Percentiles rank a stretch among this genome's conserved stretches.
These are phyloP conservation scores for Epichloe uncinata DNA, from an alignment of 2,329 filamentous ascomycete genomes.

Conservation along the genomic window DNA sequence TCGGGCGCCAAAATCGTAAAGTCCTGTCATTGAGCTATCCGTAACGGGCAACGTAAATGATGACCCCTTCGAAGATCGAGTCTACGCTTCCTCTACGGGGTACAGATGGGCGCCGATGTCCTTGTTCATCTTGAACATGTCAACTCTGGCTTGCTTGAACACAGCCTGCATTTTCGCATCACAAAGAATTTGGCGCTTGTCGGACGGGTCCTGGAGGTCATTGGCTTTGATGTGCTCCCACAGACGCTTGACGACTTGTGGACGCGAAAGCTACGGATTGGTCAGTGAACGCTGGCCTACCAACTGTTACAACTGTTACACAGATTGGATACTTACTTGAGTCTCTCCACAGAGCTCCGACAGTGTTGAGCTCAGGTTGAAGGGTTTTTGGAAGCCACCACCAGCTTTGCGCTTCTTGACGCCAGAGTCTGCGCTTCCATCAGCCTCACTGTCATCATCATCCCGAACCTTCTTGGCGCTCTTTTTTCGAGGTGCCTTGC, in stretches of 20 bases:
- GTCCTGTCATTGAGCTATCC: not conserved
- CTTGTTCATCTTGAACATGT: constrained; percentile 99
- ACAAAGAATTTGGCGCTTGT: constrained; percentile 87
- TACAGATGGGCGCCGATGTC: constrained; percentile 83
- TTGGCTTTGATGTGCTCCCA: constrained; percentile 91
- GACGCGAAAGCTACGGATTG: constrained; percentile 62
- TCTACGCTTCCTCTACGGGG: constrained; percentile 55
- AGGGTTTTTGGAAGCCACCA: constrained; percentile 84
- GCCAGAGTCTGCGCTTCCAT: constrained; percentile 43
- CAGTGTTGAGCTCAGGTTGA: constrained; percentile 58
- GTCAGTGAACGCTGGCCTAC: not conserved
- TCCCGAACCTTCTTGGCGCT: constrained; percentile 60
- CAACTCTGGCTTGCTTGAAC: constrained; percentile 80
- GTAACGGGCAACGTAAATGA: not conserved
- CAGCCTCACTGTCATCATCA: constrained; percentile 69
- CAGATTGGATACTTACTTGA: constrained; percentile 32
- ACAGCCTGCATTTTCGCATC: constrained; percentile 85
- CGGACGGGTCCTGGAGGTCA: constrained; percentile 76
- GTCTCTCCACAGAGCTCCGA: constrained; percentile 57
- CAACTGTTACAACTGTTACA: not conserved
- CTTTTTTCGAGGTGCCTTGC: constrained; percentile 60
- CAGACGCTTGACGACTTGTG: constrained; percentile 89
- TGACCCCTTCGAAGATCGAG: not conserved
- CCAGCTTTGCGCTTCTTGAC: constrained; percentile 67
- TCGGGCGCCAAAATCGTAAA: constrained; percentile 6